Conservation (phyloP, 306 rosid genomes). For the Coriaria nepalensis region DNA sequence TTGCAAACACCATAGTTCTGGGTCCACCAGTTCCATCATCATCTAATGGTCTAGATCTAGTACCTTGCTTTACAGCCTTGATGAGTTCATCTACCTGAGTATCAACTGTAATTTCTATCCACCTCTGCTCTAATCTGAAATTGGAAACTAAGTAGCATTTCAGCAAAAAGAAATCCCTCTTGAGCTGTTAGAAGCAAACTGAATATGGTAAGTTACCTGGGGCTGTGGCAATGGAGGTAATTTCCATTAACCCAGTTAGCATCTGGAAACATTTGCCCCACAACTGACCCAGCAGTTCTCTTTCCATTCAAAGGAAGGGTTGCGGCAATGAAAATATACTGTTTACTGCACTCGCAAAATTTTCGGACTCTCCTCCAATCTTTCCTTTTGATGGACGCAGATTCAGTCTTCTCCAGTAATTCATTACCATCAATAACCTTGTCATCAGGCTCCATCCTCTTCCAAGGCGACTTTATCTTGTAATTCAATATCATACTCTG, state of each 20-base stretch:
- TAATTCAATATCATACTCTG: slow-evolving; percentile 39
- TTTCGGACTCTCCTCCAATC: slow-evolving; percentile 84
- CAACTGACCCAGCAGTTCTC: slow-evolving; percentile 75
- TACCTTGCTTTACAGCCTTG: slow-evolving; percentile 51
- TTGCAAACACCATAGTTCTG: slow-evolving; percentile 82
- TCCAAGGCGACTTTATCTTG: slow-evolving; percentile 31
- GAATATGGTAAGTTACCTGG: slow-evolving; percentile 38
- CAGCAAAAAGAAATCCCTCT: not conserved
- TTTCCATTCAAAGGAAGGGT: slow-evolving; percentile 94
- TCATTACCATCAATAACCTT: slow-evolving; percentile 19
- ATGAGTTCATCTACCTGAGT: slow-evolving; percentile 78
- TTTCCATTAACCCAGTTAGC: slow-evolving; percentile 82
- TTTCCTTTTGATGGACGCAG: slow-evolving; percentile 23
- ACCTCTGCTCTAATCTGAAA: slow-evolving; percentile 72
- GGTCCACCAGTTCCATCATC: slow-evolving; percentile 20
- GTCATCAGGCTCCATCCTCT: slow-evolving; percentile 32
- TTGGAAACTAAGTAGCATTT: slow-evolving; percentile 5
- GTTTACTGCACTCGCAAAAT: slow-evolving; percentile 66
- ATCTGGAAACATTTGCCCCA: slow-evolving; percentile 78
- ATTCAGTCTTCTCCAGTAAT: slow-evolving; percentile 17
- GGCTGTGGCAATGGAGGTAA: slow-evolving; percentile 88
- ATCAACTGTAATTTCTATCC: slow-evolving; percentile 71
- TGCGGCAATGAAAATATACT: slow-evolving; percentile 90
- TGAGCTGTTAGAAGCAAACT: slow-evolving; percentile 2
- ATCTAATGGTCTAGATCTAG: slow-evolving; percentile 29